Evolutionary conservation across 352 stramenopile species (phyloP), one percentile per base, ranked within the genome.

Genomic region (Phytophthora sp.): DNA sequence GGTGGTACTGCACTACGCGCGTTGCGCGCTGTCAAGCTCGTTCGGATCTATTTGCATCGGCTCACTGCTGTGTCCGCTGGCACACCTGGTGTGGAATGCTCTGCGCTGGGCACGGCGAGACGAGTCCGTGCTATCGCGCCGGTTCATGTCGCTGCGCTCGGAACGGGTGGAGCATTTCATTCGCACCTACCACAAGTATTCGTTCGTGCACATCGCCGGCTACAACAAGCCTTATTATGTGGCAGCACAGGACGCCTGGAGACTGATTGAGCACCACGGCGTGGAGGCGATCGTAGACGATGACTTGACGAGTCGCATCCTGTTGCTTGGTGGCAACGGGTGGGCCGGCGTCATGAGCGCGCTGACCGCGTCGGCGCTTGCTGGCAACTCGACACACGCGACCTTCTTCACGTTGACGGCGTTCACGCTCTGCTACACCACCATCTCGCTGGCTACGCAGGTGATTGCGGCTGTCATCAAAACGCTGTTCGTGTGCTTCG

Each of bases 401-500:
- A 79, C 82, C 11, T 95, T 89, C 59, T 92, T 89, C 55, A 86
- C 77, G n/a, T 48, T 94, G 23, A 70, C 72, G 23, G 79, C 78
- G 63, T 95, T 95, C 44, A 69, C 85, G 15, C 61, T 93, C 11
- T 89, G 82, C 69, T 94, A 95, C 70, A 93, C 84, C 38, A 89
- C 82, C 44, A 70, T 93, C 15, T 92, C 86, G 32, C 74, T 92
- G 54, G 78, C 84, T 12, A 91, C 79, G 28, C 84, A 91, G 61
- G 76, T 91, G 35, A 75, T 93, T 24, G 72, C 74, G 11, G 83
- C 84, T 0, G 82, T 91, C 18, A 90, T 94, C 59, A 94, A 95
- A 74, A 94, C 87, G 21, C 63, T 95, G 17, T 95, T 93, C 57
- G 83, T 95, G 34, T 95, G 87, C 73, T 95, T 95, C 50, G 85